These are phyloP conservation scores for Alternaria angustiovoidea DNA, from an alignment of 2,329 filamentous ascomycete species.

Conservation along the genomic window DNA sequence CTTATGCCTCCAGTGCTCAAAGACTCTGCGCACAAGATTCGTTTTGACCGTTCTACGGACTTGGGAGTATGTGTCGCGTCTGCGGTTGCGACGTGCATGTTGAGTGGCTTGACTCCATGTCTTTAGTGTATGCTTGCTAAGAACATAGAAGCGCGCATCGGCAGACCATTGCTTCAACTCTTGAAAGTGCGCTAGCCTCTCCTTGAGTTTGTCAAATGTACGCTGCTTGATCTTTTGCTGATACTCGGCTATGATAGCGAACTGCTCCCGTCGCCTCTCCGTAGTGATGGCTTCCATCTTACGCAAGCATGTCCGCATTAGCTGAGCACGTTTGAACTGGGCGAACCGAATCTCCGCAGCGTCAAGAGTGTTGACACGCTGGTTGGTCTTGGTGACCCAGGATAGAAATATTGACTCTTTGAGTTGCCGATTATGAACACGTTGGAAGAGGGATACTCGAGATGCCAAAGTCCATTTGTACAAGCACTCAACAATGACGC, in stretches of 20 bases:
- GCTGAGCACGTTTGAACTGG: constrained; percentile 41
- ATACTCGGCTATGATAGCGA: constrained; percentile 53
- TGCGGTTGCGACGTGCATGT: constrained; percentile 60
- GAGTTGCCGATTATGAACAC: constrained; percentile 45
- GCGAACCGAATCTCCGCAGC: constrained; percentile 42
- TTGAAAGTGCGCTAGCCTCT: constrained; percentile 52
- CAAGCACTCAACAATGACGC: constrained; percentile 63
- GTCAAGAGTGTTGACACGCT: constrained; percentile 38
- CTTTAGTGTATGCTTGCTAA: constrained; percentile 60
- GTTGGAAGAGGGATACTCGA: constrained; percentile 51
- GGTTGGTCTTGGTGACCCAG: constrained; percentile 42
- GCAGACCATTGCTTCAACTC: constrained; percentile 62
- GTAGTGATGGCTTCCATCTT: constrained; percentile 39
- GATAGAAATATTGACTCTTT: constrained; percentile 37
- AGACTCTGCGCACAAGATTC: constrained; percentile 56
- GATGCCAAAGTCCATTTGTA: constrained; percentile 69
- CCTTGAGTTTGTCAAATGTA: constrained; percentile 47
- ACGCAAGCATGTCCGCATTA: constrained; percentile 35
- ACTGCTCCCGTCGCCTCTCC: constrained; percentile 38
- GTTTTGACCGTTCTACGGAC: constrained; percentile 63
- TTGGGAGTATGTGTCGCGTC: constrained; percentile 64
- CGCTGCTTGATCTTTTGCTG: constrained; percentile 52
- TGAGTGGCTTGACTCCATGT: constrained; percentile 61
- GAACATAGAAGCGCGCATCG: constrained; percentile 65
- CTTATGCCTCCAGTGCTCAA: constrained; percentile 50